Evolutionary conservation across 192 early-diverging fungal species (phyloP).

Genomic region (Spinellus fusiger): DNA sequence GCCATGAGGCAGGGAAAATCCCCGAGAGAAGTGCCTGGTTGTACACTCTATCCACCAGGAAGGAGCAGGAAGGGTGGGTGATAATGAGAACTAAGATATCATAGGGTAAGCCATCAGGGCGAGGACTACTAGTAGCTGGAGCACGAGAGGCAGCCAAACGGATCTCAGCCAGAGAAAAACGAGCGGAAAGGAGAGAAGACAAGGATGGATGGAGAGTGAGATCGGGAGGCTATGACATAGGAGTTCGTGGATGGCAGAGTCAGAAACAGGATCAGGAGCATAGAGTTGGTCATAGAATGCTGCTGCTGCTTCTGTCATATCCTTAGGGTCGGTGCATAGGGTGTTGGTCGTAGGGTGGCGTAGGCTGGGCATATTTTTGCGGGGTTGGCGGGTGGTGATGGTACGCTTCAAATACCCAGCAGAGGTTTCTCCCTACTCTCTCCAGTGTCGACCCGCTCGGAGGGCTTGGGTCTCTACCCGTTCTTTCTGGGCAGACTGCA

Average conservation of each 20-base stretch:
- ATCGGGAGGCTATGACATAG: neutral
- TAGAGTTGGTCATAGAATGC: neutral
- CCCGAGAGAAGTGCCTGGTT: neutral
- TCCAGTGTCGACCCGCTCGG: neutral
- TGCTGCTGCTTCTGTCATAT: neutral
- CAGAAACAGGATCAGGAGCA: neutral
- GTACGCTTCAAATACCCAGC: constrained; percentile 1
- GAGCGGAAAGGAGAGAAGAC: neutral
- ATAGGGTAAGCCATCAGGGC: neutral
- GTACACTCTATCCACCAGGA: neutral
- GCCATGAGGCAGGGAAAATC: neutral
- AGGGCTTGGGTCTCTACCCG: neutral
- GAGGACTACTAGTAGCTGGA: neutral
- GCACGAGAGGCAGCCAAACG: neutral
- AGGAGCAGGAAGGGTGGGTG: neutral
- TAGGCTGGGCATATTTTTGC: neutral
- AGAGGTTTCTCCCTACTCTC: neutral
- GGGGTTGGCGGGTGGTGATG: neutral
- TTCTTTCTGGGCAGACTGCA: neutral
- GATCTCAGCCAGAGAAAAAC: neutral
- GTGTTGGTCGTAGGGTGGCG: neutral
- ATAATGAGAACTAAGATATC: neutral
- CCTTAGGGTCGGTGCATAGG: neutral
- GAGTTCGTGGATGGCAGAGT: neutral
- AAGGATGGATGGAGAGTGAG: neutral